These are phyloP conservation scores for Calendula officinalis DNA, from an alignment of 129 eudicot genomes.

Conservation along the genomic window DNA sequence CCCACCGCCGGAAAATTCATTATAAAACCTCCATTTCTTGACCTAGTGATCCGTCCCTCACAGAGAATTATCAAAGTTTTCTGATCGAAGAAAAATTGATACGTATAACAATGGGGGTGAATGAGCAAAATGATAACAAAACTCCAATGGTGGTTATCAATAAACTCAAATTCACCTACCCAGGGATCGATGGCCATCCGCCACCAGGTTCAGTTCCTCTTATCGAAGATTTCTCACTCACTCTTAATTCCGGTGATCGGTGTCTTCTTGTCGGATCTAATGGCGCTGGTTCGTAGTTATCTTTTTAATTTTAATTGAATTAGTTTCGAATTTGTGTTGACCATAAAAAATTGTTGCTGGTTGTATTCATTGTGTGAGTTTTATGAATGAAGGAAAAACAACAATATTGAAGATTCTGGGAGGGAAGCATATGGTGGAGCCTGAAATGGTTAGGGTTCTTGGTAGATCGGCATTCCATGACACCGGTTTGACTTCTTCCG, in stretches of 20 bases:
- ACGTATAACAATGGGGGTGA: slow-evolving; percentile 21
- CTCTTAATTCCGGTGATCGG: slow-evolving; percentile 70
- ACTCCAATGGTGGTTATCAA: slow-evolving; percentile 66
- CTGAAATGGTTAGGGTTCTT: slow-evolving; percentile 79
- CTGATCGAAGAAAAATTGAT: neutral
- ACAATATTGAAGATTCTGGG: slow-evolving; percentile 91
- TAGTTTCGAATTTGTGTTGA: neutral
- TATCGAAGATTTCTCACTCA: slow-evolving; percentile 69
- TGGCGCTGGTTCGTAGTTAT: slow-evolving; percentile 69
- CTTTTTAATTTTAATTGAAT: neutral
- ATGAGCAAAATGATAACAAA: neutral
- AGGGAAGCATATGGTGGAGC: slow-evolving; percentile 99
- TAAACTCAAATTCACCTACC: slow-evolving; percentile 84
- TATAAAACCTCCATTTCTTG: slow-evolving; percentile 22
- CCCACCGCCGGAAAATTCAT: slow-evolving; percentile 18
- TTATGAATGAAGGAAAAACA: slow-evolving; percentile 52
- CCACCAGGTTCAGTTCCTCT: slow-evolving; percentile 94
- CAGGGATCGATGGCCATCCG: slow-evolving; percentile 98
- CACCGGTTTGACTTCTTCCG: slow-evolving; percentile 78
- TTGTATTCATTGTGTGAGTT: neutral
- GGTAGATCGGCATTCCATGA: slow-evolving; percentile 99
- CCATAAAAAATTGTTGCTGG: neutral
- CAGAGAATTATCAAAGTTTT: neutral
- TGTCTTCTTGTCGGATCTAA: slow-evolving; percentile 95
- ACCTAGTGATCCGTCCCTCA: neutral